Base-by-base conservation (phyloP, 805 yeast species). In the Candida sphagnicola region DNA sequence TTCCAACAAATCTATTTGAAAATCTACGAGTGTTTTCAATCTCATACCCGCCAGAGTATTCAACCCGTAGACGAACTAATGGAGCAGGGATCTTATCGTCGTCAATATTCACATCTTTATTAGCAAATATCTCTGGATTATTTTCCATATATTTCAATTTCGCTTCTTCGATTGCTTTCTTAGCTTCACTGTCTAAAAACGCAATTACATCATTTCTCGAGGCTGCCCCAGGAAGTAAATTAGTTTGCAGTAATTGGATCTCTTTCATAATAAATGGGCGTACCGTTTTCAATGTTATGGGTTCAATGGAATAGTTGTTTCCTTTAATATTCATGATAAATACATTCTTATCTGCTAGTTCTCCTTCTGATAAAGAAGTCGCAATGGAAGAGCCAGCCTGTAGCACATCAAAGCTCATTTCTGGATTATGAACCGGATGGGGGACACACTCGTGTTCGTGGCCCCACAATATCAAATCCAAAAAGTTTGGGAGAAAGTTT, bases 321-420 rank as follows among this genome's bases (percentile, higher is more conserved):
- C 78, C 80, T n/a, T 75, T 70, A 14, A 91, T 66, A 33, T 77
- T 78, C 44, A 93, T 48, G 2, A 93, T 67, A 40, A 84, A 90
- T 0, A 81, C 90, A 54, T 79, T 74, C 55, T 93, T 93, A 24
- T 73, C 77, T 12, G 77, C 70, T 0, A 87, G 75, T 55, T 93
- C 99, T 8, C 91, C 95, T 38, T 85, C 93, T 42, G 85, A 77
- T 17, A 93, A 66, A 2, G 95, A 82, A 0, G 99, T 93, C 0
- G 95, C 97, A 13, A 93, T 85, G 0, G 96, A 85, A 1, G 96
- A 86, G 1, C 99, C 99, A 0, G 96, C 93, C 56, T 89, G 96
- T 28, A 93, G 68, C 0, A 89, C 88, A 39, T 78, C 78, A 53
- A 91, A 88, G 1, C 82, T 83, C 2, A 74, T 74, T 8, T 70